Evolutionary conservation across 305 asterid species (phyloP), one percentile per base, ranked within the genome.

Genomic region (Fraxinus dipetala): DNA sequence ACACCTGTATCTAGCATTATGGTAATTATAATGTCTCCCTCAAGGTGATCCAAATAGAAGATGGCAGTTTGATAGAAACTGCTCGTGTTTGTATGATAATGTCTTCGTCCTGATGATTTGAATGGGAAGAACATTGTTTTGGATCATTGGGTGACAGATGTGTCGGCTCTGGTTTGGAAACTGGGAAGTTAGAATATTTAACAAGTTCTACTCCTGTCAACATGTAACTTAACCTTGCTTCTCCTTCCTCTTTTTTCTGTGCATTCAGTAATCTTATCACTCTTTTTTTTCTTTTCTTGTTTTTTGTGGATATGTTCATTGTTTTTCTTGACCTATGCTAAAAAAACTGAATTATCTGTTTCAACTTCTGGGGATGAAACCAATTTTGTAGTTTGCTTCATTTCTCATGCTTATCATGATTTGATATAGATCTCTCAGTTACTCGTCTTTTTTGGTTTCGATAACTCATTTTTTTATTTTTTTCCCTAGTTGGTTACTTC

Each of bases 401-500:
- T 5, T 30, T 13, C n/a, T 31, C 48, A 0, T 34, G 10, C 54
- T 83, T 72, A 14, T 24, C 65, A 20, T 63, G 67, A 70, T 11
- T 13, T 5, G 7, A 13, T 40, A 35, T 73, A 59, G 40, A 81
- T 56, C 10, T 5, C 14, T 48, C 54, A 4, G 10, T 56, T 65
- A 51, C 76, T 76, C 54, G 3, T 22, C 38, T 75, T 59, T 78
- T 35, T 77, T 34, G 73, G 73, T 1, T 26, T 67, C 7, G 2
- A 24, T 22, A 40, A 76, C 6, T 73, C 76, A 26, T 78, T 45
- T 24, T 24, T 80, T 77, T 76, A 78, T 84, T 77, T 81, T 73
- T 14, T 2, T 0, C 69, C 35, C 20, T 2, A 65, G 34, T 67
- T 26, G 26, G 43, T 70, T 70, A 70, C 10, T 30, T 70, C 9